Conservation (phyloP, 495 filamentous ascomycete genomes). For the Diplogelasinospora grovesii region DNA sequence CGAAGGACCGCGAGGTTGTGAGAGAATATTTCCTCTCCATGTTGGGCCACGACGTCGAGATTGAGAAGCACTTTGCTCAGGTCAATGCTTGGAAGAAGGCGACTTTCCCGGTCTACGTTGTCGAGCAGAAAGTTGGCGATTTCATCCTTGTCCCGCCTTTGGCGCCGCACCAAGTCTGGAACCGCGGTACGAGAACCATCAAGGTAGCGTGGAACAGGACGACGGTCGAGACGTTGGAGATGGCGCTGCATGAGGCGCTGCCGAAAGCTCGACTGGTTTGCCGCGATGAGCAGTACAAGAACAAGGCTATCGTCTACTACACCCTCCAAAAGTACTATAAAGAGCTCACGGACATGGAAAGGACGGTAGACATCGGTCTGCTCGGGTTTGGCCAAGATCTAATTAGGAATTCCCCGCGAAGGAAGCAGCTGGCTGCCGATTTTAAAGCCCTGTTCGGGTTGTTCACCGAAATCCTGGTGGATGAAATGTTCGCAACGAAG, state of each 20-base stretch:
- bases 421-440: constrained; percentile 63
- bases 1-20: constrained; percentile 77
- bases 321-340: constrained; percentile 70
- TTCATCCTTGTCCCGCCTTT: constrained; percentile 93
- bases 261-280: constrained; percentile 85
- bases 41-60: constrained; percentile 90
- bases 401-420: constrained; percentile 46
- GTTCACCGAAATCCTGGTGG: constrained; percentile 69
- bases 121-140: constrained; percentile 88
- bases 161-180: constrained; percentile 98
- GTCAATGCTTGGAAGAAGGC: constrained; percentile 88
- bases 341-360: constrained; percentile 50
- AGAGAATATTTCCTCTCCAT: constrained; percentile 87
- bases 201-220: constrained; percentile 99
- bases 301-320: constrained; percentile 88
- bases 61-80: constrained; percentile 93
- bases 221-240: constrained; percentile 79
- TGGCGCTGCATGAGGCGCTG: constrained; percentile 79
- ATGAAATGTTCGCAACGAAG: constrained; percentile 70
- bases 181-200: constrained; percentile 87
- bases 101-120: constrained; percentile 84
- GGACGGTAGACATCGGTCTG: constrained; percentile 32
- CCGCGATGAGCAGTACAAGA: constrained; percentile 98
- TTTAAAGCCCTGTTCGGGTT: constrained; percentile 72
- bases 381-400: constrained; percentile 40